Evolutionary conservation across 805 yeast species (phyloP).

Genomic region (Kuraishia cidri): DNA sequence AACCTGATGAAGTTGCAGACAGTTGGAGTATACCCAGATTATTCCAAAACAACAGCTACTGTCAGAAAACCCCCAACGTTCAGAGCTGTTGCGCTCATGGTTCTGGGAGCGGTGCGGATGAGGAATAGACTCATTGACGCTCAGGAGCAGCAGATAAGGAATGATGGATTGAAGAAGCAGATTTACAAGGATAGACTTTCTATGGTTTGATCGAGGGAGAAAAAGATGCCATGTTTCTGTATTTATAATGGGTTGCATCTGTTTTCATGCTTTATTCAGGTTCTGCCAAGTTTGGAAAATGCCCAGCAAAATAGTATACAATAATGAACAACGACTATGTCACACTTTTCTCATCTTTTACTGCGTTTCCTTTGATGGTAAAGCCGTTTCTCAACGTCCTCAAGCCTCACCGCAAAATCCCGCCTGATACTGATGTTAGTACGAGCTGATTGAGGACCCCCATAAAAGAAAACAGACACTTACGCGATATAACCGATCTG

Average conservation of each 20-base stretch:
- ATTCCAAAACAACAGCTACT: not conserved
- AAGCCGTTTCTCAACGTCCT: constrained; percentile 11
- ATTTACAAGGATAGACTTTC: constrained; percentile 18
- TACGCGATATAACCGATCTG: constrained; percentile 16
- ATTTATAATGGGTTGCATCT: not conserved
- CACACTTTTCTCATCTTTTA: no score
- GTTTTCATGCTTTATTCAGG: not conserved
- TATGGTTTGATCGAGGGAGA: not conserved
- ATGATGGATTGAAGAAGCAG: constrained; percentile 15
- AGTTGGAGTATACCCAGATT: not conserved
- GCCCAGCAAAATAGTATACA: not conserved
- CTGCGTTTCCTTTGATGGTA: no score
- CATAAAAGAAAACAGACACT: not conserved
- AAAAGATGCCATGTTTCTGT: not conserved
- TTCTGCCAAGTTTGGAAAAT: not conserved
- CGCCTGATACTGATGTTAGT: no score
- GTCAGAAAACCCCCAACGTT: constrained; percentile 12
- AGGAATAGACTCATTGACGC: constrained; percentile 20
- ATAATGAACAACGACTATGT: not conserved
- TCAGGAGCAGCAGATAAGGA: constrained; percentile 13
- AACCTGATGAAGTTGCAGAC: not conserved
- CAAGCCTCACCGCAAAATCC: constrained; percentile 17
- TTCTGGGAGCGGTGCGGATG: constrained; percentile 26
- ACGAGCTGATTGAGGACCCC: not conserved
- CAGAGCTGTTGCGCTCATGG: constrained; percentile 20